phyloP scores from a whole-genome alignment of 495 filamentous ascomycete genomes.

The Elasticomyces elasticus region DNA sequence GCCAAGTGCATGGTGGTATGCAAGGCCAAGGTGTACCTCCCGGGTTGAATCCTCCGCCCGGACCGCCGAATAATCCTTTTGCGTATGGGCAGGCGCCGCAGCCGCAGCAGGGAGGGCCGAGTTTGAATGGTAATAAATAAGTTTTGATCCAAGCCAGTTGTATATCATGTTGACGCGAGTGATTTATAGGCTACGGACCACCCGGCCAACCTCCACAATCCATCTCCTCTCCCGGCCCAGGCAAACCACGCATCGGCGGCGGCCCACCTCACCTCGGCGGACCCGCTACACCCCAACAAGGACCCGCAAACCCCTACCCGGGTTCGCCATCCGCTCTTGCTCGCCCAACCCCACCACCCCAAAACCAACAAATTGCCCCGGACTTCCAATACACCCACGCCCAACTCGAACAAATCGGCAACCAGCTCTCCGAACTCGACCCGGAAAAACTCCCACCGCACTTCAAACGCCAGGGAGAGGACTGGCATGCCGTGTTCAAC shows the following conservation, averaged over 20 bases:
- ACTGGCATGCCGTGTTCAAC: slow-evolving; percentile 37
- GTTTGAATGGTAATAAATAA: slow-evolving; percentile 52
- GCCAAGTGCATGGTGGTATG: slow-evolving; percentile 24
- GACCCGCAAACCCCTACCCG: slow-evolving; percentile 69
- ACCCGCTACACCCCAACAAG: slow-evolving; percentile 82
- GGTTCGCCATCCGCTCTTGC: slow-evolving; percentile 81
- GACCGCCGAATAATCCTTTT: slow-evolving; percentile 30
- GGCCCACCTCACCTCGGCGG: slow-evolving; percentile 36
- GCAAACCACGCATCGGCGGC: slow-evolving; percentile 47
- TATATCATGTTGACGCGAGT: not conserved
- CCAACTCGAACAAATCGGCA: slow-evolving; percentile 45
- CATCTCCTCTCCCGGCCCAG: slow-evolving; percentile 78
- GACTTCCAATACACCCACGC: slow-evolving; percentile 33
- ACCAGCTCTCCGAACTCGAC: slow-evolving; percentile 79
- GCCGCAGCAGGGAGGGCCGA: too few species aligned
- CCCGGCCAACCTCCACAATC: slow-evolving; percentile 70
- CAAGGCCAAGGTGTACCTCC: slow-evolving; percentile 27
- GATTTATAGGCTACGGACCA: slow-evolving; percentile 47
- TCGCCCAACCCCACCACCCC: slow-evolving; percentile 64
- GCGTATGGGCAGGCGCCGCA: slow-evolving; percentile 26
- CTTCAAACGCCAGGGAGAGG: slow-evolving; percentile 39
- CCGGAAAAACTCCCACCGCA: slow-evolving; percentile 70
- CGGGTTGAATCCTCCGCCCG: slow-evolving; percentile 30
- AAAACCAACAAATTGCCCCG: slow-evolving; percentile 29
- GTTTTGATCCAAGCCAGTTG: not conserved